phyloP scores from a whole-genome alignment of 2,329 filamentous ascomycete species.

The Epichloe scottii region DNA sequence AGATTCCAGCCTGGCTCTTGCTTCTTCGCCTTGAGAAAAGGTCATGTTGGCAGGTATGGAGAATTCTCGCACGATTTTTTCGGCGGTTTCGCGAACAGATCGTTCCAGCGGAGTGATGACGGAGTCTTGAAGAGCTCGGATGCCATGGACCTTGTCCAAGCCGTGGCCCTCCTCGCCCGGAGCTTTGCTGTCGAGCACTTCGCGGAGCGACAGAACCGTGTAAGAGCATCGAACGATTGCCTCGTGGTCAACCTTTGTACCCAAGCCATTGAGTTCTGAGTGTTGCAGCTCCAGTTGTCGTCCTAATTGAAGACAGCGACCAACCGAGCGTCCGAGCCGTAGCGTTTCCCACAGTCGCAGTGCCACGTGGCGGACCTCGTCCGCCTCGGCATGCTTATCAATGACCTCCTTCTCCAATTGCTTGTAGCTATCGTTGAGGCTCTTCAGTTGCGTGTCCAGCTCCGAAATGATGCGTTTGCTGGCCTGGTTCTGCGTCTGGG shows the following conservation, averaged over 20 bases:
- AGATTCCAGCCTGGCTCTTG: constrained; percentile 58
- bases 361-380: constrained; percentile 67
- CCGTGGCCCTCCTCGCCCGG: constrained; percentile 65
- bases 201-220: constrained; percentile 63
- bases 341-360: constrained; percentile 71
- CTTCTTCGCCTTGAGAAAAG: constrained; percentile 58
- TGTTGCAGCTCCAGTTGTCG: constrained; percentile 82
- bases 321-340: constrained; percentile 62
- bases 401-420: constrained; percentile 79
- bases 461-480: constrained; percentile 61
- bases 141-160: constrained; percentile 59
- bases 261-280: constrained; percentile 40
- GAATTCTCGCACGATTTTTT: constrained; percentile 75
- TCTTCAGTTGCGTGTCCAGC: constrained; percentile 68
- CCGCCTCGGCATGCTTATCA: constrained; percentile 72
- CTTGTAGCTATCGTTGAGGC: constrained; percentile 72
- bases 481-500: constrained; percentile 58
- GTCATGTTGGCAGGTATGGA: constrained; percentile 48
- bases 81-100: constrained; percentile 57
- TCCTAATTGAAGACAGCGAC: constrained; percentile 67
- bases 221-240: constrained; percentile 73
- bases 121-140: constrained; percentile 57
- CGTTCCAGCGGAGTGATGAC: constrained; percentile 62
- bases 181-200: constrained; percentile 54
- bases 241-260: constrained; percentile 56